Evolutionary conservation across 2,329 filamentous ascomycete genomes (phyloP).

Genomic region (Colletotrichum tropicale): DNA sequence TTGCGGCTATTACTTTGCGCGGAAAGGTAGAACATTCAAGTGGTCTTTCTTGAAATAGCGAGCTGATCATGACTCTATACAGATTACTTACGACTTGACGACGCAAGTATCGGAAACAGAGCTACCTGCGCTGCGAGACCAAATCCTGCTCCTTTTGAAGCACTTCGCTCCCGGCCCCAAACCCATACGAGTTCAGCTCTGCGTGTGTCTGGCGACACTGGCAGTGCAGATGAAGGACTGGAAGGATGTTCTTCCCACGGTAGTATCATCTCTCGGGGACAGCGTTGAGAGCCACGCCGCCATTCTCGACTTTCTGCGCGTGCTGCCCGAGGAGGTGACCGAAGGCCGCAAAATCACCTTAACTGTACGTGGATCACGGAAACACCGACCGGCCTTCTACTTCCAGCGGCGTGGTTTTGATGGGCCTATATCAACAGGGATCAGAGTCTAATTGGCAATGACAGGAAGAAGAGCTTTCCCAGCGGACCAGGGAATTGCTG

Average conservation of each 20-base stretch:
- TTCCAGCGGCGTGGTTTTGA: constrained; percentile 36
- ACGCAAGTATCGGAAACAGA: constrained; percentile 82
- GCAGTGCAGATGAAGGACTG: constrained; percentile 96
- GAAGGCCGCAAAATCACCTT: constrained; percentile 99
- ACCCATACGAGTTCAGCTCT: constrained; percentile 87
- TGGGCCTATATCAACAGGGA: constrained; percentile 40
- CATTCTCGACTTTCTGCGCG: constrained; percentile 93
- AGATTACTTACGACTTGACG: constrained; percentile 95
- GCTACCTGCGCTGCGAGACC: constrained; percentile 78
- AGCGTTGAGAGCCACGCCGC: constrained; percentile 81
- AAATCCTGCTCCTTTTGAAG: constrained; percentile 81
- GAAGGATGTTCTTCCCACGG: constrained; percentile 87
- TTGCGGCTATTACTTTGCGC: constrained; percentile 95
- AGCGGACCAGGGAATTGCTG: constrained; percentile 86
- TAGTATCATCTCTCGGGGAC: constrained; percentile 79
- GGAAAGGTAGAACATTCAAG: constrained; percentile 76
- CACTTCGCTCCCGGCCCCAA: constrained; percentile 83
- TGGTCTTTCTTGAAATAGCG: constrained; percentile 1
- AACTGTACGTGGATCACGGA: constrained; percentile 84
- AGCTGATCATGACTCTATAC: constrained; percentile 13
- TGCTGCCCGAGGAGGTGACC: constrained; percentile 97
- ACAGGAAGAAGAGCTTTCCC: constrained; percentile 93
- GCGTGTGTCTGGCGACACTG: constrained; percentile 91
- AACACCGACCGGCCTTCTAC: constrained; percentile 44
- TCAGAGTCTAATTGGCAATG: constrained; percentile 51